A percentile compares a stretch with the other conserved stretches of the same genome.
phyloP scores from a whole-genome alignment of 2,329 filamentous ascomycete genomes.

The Diaporthe capsici region DNA sequence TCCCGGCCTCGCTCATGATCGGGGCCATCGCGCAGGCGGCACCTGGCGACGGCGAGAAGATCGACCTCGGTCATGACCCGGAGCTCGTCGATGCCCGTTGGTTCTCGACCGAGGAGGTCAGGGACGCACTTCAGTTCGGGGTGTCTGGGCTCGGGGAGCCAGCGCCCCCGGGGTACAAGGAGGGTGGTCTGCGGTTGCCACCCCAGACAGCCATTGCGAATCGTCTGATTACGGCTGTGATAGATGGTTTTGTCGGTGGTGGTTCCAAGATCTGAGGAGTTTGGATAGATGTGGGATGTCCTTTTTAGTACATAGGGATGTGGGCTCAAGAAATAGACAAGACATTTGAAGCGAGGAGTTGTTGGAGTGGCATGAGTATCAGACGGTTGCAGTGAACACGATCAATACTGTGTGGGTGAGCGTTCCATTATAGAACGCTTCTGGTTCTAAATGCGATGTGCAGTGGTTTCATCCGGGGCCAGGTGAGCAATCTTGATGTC shows the following conservation, averaged over 20 bases:
- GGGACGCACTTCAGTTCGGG: conserved; percentile 78
- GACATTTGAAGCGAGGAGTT: conserved; percentile 23
- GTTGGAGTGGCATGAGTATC: neutral
- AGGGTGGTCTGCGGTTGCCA: conserved; percentile 84
- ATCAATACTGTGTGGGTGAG: neutral
- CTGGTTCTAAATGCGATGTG: neutral
- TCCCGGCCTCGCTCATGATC: conserved; percentile 88
- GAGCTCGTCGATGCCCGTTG: conserved; percentile 93
- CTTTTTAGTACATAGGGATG: neutral
- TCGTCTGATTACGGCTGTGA: conserved; percentile 84
- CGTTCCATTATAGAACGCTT: neutral
- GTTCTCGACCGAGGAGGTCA: conserved; percentile 86
- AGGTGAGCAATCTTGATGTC: neutral
- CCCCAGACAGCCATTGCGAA: conserved; percentile 93
- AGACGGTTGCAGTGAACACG: neutral
- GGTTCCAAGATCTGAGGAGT: conserved; percentile 63
- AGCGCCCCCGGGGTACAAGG: conserved; percentile 76
- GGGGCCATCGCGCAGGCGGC: conserved; percentile 89
- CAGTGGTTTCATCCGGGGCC: neutral
- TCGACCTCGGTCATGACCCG: conserved; percentile 88
- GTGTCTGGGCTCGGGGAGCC: conserved; percentile 77
- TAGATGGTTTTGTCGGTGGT: conserved; percentile 77
- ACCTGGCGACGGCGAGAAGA: conserved; percentile 80
- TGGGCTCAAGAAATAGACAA: conserved; percentile 8
- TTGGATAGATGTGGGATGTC: neutral